Base-by-base conservation (phyloP, 768 basidiomycete genomes). In the Roridomyces roridus region DNA sequence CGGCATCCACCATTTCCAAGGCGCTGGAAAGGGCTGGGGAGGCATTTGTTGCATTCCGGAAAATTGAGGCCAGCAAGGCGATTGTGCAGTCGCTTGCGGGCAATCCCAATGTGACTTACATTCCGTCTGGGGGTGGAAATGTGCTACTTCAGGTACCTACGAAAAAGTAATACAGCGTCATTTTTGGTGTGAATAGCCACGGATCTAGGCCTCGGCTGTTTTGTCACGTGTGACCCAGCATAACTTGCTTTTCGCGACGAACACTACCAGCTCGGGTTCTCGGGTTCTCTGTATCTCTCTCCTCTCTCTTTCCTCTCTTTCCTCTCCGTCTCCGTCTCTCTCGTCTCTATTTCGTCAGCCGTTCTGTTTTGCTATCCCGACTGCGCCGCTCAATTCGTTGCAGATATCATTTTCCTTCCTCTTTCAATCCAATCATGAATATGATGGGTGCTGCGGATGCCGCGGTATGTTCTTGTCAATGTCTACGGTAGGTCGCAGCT, bases 11-110 rank as follows among this genome's bases (percentile, higher is more conserved):
- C 49, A 96, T 99, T 68, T 96, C 94, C 17, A 82, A 79, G 56
- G 92, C 97, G 21, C 76, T 99, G 69, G 91, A 92, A 68, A 92
- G 88, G 78, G 96, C 97, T 2, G 96, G 96, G 9, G 96, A 97
- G 66, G 96, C 93, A 28, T 96, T 99, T 74, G 87, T 99, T 47
- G 87, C 92, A 56, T 85, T 99, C 71, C 83, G 97, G 65, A 92
- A 94, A 77, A 99, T 99, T 67, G 97, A 99, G 77, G 95, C 97
- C 48, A 92, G 90, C 81, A 94, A 98, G 78, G 97, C 96, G 52
- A 98, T 99, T 69, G 97, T 89, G 50, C 85, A 88, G 67, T 94
- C 92, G 60, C 78, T 97, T 67, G 67, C 89, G 34, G 74, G 69
- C 62, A 95, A 91, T 67, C 82, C 84, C 57, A 95, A 96, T 71